phyloP scores from a whole-genome alignment of 495 filamentous ascomycete genomes.

The Cenococcum geophilum region DNA sequence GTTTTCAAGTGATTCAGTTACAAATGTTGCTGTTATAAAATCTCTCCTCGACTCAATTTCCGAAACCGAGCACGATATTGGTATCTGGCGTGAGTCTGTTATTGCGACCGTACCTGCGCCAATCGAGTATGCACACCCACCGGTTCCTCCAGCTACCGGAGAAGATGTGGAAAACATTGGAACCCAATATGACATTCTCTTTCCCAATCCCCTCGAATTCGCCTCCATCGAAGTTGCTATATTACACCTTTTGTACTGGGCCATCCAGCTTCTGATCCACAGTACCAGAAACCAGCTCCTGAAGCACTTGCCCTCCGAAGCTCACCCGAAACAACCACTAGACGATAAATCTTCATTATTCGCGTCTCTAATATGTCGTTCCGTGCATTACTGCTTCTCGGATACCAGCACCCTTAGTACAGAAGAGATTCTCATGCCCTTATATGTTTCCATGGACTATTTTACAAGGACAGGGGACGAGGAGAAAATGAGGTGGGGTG shows the following conservation, averaged over 20 bases:
- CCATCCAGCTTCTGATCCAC: constrained; percentile 15
- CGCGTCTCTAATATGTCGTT: constrained; percentile 21
- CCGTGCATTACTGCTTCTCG: constrained; percentile 19
- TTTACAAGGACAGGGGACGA: constrained; percentile 8
- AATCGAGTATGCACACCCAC: constrained; percentile 3
- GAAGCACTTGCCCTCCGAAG: not conserved
- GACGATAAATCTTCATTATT: constrained; percentile 10
- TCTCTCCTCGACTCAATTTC: constrained; percentile 11
- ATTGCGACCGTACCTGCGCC: constrained; percentile 7
- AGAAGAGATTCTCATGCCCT: constrained; percentile 21
- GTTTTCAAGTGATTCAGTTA: too few species aligned
- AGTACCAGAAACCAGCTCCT: constrained; percentile 8
- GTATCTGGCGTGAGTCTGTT: constrained; percentile 10
- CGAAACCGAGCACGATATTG: constrained; percentile 7
- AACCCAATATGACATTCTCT: too few species aligned
- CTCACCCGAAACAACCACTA: not conserved
- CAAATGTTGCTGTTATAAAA: not conserved
- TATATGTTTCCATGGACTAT: not conserved
- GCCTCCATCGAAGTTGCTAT: constrained; percentile 16
- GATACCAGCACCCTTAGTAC: constrained; percentile 9
- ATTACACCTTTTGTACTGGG: constrained; percentile 19
- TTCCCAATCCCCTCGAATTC: constrained; percentile 24
- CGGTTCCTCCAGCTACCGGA: constrained; percentile 1
- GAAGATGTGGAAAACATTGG: not conserved
- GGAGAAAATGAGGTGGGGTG: constrained; percentile 17